Conservation (phyloP, 2,329 filamentous ascomycete genomes). For the Claviceps sp. region DNA sequence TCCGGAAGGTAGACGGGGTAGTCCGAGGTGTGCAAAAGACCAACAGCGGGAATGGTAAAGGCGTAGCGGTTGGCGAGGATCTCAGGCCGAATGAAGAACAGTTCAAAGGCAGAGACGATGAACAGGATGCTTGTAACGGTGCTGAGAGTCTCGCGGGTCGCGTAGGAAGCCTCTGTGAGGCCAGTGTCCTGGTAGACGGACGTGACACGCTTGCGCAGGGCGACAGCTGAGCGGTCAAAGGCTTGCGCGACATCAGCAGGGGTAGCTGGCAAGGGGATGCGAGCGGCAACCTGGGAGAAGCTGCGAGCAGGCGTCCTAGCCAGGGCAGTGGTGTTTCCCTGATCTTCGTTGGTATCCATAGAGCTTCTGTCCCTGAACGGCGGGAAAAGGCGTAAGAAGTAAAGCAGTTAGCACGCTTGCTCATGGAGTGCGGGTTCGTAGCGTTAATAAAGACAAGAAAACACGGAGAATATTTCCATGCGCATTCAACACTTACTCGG, state of each 20-base stretch:
- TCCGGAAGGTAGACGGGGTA: conserved; percentile 61
- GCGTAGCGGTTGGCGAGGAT: conserved; percentile 60
- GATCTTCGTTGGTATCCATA: conserved; percentile 17
- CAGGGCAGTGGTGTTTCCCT: conserved; percentile 29
- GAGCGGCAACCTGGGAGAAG: conserved; percentile 38
- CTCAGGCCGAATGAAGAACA: conserved; percentile 53
- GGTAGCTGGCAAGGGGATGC: conserved; percentile 64
- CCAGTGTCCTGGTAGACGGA: conserved; percentile 52
- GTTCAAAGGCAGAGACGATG: conserved; percentile 55
- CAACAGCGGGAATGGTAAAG: conserved; percentile 55
- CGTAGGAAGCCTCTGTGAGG: conserved; percentile 51
- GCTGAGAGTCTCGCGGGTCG: conserved; percentile 55
- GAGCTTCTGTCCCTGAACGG: neutral
- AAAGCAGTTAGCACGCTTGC: neutral
- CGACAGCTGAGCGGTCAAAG: conserved; percentile 57
- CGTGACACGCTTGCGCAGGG: conserved; percentile 51
- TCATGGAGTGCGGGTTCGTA: neutral
- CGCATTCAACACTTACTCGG: conserved; percentile 26
- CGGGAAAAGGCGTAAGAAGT: neutral
- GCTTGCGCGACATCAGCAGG: conserved; percentile 64
- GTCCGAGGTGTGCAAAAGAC: conserved; percentile 39
- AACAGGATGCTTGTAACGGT: conserved; percentile 61
- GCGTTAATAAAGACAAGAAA: neutral
- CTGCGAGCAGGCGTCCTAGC: conserved; percentile 37
- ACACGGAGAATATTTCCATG: no score